These are phyloP conservation scores for Rosa chinensis DNA, from an alignment of 306 rosid species.

Conservation along the genomic window DNA sequence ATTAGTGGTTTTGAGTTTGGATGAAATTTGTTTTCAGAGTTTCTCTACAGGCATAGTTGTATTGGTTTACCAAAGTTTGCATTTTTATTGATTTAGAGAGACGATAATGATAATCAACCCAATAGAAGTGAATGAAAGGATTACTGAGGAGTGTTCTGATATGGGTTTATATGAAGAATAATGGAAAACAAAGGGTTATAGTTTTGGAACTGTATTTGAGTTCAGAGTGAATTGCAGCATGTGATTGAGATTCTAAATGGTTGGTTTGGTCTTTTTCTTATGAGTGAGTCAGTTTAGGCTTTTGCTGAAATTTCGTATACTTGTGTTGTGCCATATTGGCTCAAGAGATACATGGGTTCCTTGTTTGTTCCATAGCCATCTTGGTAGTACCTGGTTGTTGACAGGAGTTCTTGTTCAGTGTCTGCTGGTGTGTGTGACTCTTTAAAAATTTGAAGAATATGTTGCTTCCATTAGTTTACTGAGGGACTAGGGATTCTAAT, in stretches of 20 bases:
- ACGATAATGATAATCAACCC: not conserved
- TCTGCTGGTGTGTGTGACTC: not conserved
- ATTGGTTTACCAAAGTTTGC: not conserved
- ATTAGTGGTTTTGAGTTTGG: not conserved
- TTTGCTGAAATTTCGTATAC: not conserved
- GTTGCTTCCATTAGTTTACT: not conserved
- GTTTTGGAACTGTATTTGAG: not conserved
- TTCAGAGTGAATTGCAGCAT: not conserved
- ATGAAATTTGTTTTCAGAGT: not conserved
- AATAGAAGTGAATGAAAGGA: not conserved
- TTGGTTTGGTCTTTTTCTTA: not conserved
- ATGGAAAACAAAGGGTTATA: no score
- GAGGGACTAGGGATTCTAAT: not conserved
- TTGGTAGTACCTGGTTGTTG: no score
- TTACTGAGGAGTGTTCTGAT: not conserved
- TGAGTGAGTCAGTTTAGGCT: not conserved
- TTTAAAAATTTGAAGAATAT: not conserved
- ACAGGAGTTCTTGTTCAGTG: no score
- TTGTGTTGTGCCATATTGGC: not conserved
- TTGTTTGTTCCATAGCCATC: no score
- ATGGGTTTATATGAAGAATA: not conserved
- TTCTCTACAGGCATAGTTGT: no score
- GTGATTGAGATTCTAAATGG: not conserved
- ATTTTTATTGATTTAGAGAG: not conserved
- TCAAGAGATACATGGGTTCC: not conserved